Base-by-base conservation (phyloP, 441 rosid species). In the Populus trichocarpa region DNA sequence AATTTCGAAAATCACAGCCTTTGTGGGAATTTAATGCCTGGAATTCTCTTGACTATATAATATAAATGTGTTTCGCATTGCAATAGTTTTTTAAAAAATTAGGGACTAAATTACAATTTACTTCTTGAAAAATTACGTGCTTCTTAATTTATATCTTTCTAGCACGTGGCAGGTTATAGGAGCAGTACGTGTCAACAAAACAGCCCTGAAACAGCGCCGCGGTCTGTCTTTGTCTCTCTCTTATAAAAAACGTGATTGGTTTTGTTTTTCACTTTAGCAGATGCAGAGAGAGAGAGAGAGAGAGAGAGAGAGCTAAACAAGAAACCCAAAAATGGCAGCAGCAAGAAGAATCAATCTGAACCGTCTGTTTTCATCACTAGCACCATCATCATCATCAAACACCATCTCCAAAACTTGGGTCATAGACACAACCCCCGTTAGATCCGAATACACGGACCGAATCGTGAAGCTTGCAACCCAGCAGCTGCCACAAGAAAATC, bases 11-110 rank as follows among this genome's bases (percentile, higher is more conserved):
- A 12, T 33, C 23, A 23, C 3, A 32, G 91, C 75, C 93, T 81
- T 77, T 87, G 84, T 42, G 97, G 95, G 79, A 90, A 92, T 81
- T 88, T 90, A 80, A 92, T 92, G 18, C 91, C 89, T 16, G 93
- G 90, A 80, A 90, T 85, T 88, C 93, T 87, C 90, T 32, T 32
- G 33, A 32, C 33, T 32, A 32, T 32, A 32, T 32, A 32, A 32
- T 32, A 82, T 92, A 88, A 88, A 74, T 61, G 8, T 33, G 36
- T 33, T 33, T 33, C 8, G 36, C 8, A 33, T 33, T 33, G 36
- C 8, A 33, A 33, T 33, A 5, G 36, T 33, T 33, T 6, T 33
- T 33, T 5, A 5, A 40, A 3, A 40, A 3, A 40, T 40, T 3
- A 40, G 50, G 50, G 50, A 40, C 50, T 40, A 40, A 40, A 12